These are phyloP conservation scores for Thalassiosira livingstoniorum DNA, from an alignment of 352 stramenopile species.

Conservation along the genomic window DNA sequence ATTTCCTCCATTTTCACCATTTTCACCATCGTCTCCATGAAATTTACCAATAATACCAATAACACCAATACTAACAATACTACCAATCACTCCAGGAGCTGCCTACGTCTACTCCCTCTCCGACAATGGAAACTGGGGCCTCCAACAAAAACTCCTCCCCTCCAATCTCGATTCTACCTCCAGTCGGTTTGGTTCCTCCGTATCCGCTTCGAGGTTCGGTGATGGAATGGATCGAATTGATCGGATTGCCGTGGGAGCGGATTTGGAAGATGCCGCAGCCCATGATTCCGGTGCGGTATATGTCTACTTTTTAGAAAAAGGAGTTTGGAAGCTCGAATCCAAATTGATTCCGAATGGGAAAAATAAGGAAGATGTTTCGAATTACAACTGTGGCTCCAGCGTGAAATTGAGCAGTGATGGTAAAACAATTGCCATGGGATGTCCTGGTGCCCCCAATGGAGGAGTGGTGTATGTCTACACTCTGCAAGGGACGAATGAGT, in stretches of 20 bases:
- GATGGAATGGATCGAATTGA: no score
- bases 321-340: conserved; percentile 55
- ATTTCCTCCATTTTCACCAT: no score
- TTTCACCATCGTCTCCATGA: no score
- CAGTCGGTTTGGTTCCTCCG: conserved; percentile 35
- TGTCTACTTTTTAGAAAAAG: conserved; percentile 43
- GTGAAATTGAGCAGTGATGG: conserved; percentile 50
- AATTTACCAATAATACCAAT: no score
- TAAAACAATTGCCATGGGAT: conserved; percentile 52
- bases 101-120: conserved; percentile 46
- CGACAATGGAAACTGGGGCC: conserved; percentile 44
- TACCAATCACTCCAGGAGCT: no score
- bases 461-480: conserved; percentile 37
- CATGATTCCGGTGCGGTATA: conserved; percentile 42
- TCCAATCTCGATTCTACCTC: conserved; percentile 25
- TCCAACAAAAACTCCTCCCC: conserved; percentile 44
- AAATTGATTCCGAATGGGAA: conserved; percentile 52
- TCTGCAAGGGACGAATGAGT: conserved; percentile 19
- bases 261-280: conserved; percentile 32
- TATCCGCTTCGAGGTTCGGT: conserved; percentile 32
- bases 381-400: conserved; percentile 49
- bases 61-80: no score
- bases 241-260: conserved; percentile 38
- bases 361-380: conserved; percentile 29
- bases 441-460: conserved; percentile 15